Conservation (phyloP, 306 rosid species). For the Trichosanthes cucumerina region DNA sequence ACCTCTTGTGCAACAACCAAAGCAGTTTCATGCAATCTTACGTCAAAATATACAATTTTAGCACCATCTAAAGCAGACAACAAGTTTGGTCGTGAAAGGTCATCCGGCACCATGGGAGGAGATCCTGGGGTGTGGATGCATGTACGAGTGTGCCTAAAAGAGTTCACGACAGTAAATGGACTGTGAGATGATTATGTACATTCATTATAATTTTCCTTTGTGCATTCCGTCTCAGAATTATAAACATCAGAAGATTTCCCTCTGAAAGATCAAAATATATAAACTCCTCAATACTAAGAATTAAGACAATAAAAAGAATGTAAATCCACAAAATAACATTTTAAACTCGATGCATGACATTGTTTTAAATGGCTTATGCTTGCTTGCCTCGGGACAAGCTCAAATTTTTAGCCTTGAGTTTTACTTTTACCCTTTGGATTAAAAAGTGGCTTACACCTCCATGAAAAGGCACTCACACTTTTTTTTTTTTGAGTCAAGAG, state of each 20-base stretch:
- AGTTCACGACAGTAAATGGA: constrained; percentile 15
- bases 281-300: neutral
- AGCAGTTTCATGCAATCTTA: constrained; percentile 54
- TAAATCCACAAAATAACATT: neutral
- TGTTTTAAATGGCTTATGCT: neutral
- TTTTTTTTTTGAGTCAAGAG: too few species aligned
- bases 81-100: constrained; percentile 44
- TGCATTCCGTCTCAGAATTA: neutral
- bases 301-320: neutral
- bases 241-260: constrained; percentile 1
- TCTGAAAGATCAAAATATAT: neutral
- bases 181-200: neutral
- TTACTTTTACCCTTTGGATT: neutral
- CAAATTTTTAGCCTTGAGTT: neutral
- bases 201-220: neutral
- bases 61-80: constrained; percentile 67
- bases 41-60: constrained; percentile 62
- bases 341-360: neutral
- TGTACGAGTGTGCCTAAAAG: constrained; percentile 74
- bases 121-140: constrained; percentile 76
- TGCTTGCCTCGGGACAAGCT: neutral
- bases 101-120: constrained; percentile 66
- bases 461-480: neutral
- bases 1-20: constrained; percentile 80
- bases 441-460: neutral